These are phyloP conservation scores for Thelephora ganbajun DNA, from an alignment of 768 basidiomycete species.

Conservation along the genomic window DNA sequence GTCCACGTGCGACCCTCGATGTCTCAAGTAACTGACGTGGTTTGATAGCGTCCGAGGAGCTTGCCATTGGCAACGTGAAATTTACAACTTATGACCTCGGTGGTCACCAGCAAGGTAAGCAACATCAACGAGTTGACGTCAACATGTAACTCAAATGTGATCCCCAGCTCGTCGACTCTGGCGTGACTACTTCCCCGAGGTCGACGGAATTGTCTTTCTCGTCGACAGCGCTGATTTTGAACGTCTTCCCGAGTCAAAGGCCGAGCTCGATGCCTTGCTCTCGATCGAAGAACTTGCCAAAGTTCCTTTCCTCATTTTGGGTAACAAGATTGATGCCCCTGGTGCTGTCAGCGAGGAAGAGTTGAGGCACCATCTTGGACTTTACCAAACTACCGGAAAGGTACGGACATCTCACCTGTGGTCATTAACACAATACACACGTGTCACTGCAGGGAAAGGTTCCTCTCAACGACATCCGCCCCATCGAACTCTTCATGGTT, in stretches of 20 bases:
- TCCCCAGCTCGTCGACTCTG: slow-evolving; percentile 83
- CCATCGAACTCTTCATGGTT: slow-evolving; percentile 99
- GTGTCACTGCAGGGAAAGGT: slow-evolving; percentile 68
- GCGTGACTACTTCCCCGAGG: slow-evolving; percentile 99
- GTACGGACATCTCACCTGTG: slow-evolving; percentile 26
- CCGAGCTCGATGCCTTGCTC: slow-evolving; percentile 90
- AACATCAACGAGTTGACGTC: neutral
- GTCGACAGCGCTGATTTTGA: slow-evolving; percentile 97
- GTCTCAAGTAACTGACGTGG: slow-evolving; percentile 4
- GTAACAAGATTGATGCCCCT: slow-evolving; percentile 99
- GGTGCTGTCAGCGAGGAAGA: slow-evolving; percentile 98
- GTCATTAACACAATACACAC: neutral
- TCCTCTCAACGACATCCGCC: slow-evolving; percentile 89
- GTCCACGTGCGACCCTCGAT: slow-evolving; percentile 11
- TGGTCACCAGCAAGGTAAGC: slow-evolving; percentile 87
- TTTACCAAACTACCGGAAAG: slow-evolving; percentile 99
- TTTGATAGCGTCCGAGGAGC: slow-evolving; percentile 85
- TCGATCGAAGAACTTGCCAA: slow-evolving; percentile 90
- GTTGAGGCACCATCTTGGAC: slow-evolving; percentile 83
- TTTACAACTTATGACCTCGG: slow-evolving; percentile 98
- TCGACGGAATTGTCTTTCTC: slow-evolving; percentile 96
- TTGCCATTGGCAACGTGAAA: slow-evolving; percentile 97
- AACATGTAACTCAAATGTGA: neutral
- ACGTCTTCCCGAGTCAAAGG: slow-evolving; percentile 92
- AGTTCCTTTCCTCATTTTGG: slow-evolving; percentile 95